Evolutionary conservation across 352 stramenopile species (phyloP), one percentile per base, ranked within the genome.

Genomic region (Phytophthora foliorum): DNA sequence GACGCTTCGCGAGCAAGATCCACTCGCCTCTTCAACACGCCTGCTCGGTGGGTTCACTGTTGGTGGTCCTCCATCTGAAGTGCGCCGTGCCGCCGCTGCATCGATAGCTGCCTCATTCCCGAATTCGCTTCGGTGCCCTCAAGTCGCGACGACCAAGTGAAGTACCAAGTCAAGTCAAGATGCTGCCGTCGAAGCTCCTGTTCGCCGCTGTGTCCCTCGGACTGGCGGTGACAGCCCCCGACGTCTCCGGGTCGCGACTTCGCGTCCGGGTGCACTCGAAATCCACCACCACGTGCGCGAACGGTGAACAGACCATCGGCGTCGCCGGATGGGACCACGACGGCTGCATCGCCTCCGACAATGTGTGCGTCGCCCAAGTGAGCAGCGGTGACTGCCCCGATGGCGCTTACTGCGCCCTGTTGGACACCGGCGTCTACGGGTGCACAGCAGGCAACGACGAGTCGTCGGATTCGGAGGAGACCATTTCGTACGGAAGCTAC

Each of bases 391-490:
- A 64, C 34, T 82, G 74, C 29, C 74, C 74, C 3, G 56, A 63
- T 17, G 74, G 74, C 22, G 69, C 74, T 8, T 66, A 60, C 42
- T 82, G 74, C 31, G 60, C 38, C 22, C 50, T 65, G 3, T 59
- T 82, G 6, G 58, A 57, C 16, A 79, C 70, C 0, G 70, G 70
- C 14, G 67, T 82, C 9, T 79, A 73, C 63, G 74, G 74, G 25
- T 82, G 74, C 71, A 71, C 73, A 58, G 41, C 17, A 13, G 44
- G 42, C 6, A n/a, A 51, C 49, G 50, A 60, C n/a, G 51, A n/a
- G n/a, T n/a, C n/a, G n/a, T n/a, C n/a, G n/a, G n/a, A 64, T 52
- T 32, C 48, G n/a, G 51, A 46, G 6, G 51, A n/a, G 41, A 48
- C n/a, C 29, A 49, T 32, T 14, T 49, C 4, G 34, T 41, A 41